Percentiles rank a stretch among this genome's conserved stretches.
Evolutionary conservation across 768 basidiomycete species (phyloP).

Genomic region (Tephrocybe rancida): DNA sequence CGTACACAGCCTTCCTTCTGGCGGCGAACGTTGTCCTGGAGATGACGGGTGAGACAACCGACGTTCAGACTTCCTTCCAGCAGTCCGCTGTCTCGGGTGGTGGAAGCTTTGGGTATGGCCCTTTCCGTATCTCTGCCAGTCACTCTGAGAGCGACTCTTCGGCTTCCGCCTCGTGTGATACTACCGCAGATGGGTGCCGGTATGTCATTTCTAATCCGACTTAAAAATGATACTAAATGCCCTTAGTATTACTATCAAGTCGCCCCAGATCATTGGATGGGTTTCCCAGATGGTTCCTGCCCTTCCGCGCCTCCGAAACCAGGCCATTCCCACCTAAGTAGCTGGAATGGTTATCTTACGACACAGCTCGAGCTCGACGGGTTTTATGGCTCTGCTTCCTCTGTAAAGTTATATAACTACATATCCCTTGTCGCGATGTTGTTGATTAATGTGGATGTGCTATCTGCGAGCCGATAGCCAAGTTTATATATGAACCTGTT

Average conservation of each 20-base stretch:
- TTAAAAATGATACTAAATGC: not conserved
- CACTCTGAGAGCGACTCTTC: not conserved
- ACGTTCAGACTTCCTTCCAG: conserved; percentile 3
- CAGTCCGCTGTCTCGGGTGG: not conserved
- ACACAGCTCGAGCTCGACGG: too few relatives aligned
- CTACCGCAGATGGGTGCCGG: conserved; percentile 9
- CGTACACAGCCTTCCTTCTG: conserved; percentile 1
- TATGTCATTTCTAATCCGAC: not conserved
- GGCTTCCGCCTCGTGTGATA: not conserved
- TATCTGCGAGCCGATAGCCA: too few relatives aligned
- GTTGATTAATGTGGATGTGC: too few relatives aligned
- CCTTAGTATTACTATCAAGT: conserved; percentile 7
- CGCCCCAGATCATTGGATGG: conserved; percentile 12
- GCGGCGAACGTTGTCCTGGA: conserved; percentile 7
- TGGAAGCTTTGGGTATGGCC: not conserved
- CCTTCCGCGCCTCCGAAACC: conserved; percentile 8
- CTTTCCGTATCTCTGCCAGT: not conserved
- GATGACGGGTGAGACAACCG: conserved; percentile 7
- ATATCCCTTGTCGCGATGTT: too few relatives aligned
- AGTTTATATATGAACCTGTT: too few relatives aligned
- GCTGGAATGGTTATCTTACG: too few relatives aligned
- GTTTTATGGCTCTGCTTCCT: too few relatives aligned
- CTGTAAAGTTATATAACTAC: too few relatives aligned
- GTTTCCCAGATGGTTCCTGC: conserved; percentile 11
- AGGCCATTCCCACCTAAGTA: not conserved